Conservation (phyloP, 805 yeast species). For the Schizosaccharomyces lindneri region DNA sequence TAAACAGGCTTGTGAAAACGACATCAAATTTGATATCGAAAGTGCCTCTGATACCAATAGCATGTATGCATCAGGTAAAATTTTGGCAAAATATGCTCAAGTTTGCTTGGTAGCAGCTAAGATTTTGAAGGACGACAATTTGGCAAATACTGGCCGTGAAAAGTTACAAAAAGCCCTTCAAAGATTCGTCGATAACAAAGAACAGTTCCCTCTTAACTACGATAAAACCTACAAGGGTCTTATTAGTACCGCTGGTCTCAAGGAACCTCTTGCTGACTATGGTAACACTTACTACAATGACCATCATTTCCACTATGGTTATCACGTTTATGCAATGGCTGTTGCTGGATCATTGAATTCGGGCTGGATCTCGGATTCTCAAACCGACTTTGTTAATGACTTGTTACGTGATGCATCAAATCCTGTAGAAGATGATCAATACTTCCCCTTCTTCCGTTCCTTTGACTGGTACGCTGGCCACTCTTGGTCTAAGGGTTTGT, state of each 20-base stretch:
- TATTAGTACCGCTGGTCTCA: slow-evolving; percentile 35
- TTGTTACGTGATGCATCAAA: slow-evolving; percentile 45
- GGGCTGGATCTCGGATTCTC: slow-evolving; percentile 21
- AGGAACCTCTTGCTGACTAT: slow-evolving; percentile 29
- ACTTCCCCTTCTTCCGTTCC: slow-evolving; percentile 38
- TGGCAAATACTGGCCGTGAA: slow-evolving; percentile 28
- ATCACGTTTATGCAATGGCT: slow-evolving; percentile 63
- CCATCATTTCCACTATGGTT: slow-evolving; percentile 75
- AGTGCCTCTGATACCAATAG: slow-evolving; percentile 43
- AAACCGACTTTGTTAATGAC: slow-evolving; percentile 32
- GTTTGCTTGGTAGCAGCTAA: slow-evolving; percentile 48
- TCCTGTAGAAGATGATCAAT: slow-evolving; percentile 26
- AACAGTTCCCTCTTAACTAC: slow-evolving; percentile 47
- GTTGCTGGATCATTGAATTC: slow-evolving; percentile 39
- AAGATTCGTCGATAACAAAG: slow-evolving; percentile 44
- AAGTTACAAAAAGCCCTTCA: slow-evolving; percentile 42
- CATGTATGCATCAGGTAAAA: slow-evolving; percentile 77
- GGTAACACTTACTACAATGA: slow-evolving; percentile 64
- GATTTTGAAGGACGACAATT: slow-evolving; percentile 29
- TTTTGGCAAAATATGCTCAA: slow-evolving; percentile 74
- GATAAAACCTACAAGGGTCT: slow-evolving; percentile 36
- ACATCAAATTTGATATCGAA: slow-evolving; percentile 28
- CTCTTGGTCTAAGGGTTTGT: slow-evolving; percentile 50
- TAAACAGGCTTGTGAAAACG: slow-evolving; percentile 23
- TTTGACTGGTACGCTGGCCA: slow-evolving; percentile 59